Evolutionary conservation across 768 basidiomycete species (phyloP).

Genomic region (Leccinum variicolor): DNA sequence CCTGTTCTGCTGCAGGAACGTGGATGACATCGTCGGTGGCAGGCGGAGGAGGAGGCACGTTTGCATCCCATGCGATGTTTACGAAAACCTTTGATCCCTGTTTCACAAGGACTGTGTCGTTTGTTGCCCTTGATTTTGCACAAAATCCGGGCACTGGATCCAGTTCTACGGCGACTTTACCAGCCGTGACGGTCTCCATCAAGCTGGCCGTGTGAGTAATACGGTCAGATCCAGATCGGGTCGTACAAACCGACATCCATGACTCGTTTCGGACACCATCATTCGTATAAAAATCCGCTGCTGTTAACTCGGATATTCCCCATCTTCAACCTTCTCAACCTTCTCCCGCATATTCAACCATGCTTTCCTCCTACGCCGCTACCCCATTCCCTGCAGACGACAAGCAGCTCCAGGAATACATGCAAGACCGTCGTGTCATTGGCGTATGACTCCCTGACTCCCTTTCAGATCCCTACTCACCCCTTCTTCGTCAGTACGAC

Average conservation of each 20-base stretch:
- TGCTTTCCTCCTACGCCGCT: conserved; percentile 37
- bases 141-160: conserved; percentile 69
- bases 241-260: background rate
- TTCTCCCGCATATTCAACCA: background rate
- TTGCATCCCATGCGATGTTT: conserved; percentile 68
- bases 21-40: conserved; percentile 54
- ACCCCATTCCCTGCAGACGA: conserved; percentile 67
- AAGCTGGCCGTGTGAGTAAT: conserved; percentile 7
- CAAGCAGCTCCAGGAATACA: conserved; percentile 63
- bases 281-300: conserved; percentile 31
- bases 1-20: conserved; percentile 41
- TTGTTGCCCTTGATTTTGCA: conserved; percentile 53
- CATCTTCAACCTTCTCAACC: background rate
- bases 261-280: background rate
- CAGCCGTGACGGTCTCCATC: conserved; percentile 18
- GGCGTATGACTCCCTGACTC: conserved; percentile 47
- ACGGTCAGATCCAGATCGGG: background rate
- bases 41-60: conserved; percentile 68
- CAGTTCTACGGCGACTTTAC: conserved; percentile 34
- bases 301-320: background rate
- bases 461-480: conserved; percentile 12
- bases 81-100: conserved; percentile 64
- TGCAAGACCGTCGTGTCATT: conserved; percentile 78
- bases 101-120: conserved; percentile 36
- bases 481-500: conserved; percentile 61